Evolutionary conservation across 306 rosid species (phyloP), one percentile per base, ranked within the genome.

Genomic region (Myrica gale): DNA sequence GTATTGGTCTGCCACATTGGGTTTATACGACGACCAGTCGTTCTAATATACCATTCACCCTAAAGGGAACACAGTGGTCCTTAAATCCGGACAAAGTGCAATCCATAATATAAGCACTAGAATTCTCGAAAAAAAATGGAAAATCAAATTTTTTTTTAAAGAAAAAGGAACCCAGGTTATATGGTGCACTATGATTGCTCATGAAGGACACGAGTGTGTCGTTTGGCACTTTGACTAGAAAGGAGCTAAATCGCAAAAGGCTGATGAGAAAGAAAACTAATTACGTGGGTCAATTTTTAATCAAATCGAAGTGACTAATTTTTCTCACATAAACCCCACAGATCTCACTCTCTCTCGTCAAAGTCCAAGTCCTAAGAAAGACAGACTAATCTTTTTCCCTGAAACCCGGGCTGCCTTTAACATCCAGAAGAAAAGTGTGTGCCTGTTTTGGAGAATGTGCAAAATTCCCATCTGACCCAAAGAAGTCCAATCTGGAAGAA

Each of bases 391-490:
- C 53, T 48, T 48, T 48, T 48, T 11, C 53, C 53, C 53, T 11
- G 13, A 48, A 48, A 48, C 10, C 53, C 53, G 53, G 53, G 13
- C 13, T 11, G 53, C 53, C 53, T 48, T 48, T 48, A 48, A 48
- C 9, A 0, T 3, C 16, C 13, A 11, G 53, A 48, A 10, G 26
- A n/a, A 57, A 57, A 20, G 10, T 57, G 9, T 57, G 62, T 56
- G 62, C 37, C 62, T 79, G 61, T 90, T 88, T 94, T 87, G 87
- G 78, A 85, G 87, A 86, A 62, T 86, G 91, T 89, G 90, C 90
- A 71, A 60, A 87, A 78, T 89, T 87, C 10, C 39, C 26, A 7
- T 7, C 7, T 52, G n/a, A 52, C 19, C 7, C n/a, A 44, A 41
- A 81, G 9, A 17, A 71, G 62, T 46, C 46, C 52, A 56, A 32